Percentiles rank a stretch among this genome's conserved stretches.
Evolutionary conservation across 345 rosid genomes (phyloP).

Genomic region (Eucalyptus caleyi): DNA sequence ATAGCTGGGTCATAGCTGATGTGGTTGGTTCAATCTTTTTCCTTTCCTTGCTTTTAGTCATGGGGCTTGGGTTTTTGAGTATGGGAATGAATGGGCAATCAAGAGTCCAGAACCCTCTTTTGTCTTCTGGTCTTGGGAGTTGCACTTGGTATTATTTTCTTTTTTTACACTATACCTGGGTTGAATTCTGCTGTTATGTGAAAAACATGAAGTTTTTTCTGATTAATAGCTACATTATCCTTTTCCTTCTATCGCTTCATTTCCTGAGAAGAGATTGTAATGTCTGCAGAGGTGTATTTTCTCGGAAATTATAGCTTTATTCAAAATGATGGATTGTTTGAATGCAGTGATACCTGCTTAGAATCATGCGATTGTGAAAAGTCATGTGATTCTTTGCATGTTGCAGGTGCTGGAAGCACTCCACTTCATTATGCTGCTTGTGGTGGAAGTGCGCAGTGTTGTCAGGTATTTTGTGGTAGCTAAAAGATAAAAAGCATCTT

Average conservation of each 20-base stretch:
- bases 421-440: conserved; percentile 97
- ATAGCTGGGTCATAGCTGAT: neutral
- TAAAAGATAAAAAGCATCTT: neutral
- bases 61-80: neutral
- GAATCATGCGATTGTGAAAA: neutral
- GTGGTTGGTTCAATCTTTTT: neutral
- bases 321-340: neutral
- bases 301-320: neutral
- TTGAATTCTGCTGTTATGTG: neutral
- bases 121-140: neutral
- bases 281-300: neutral
- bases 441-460: conserved; percentile 89
- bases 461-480: conserved; percentile 47
- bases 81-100: neutral
- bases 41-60: neutral
- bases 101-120: neutral
- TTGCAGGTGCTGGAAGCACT: conserved; percentile 90
- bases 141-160: neutral
- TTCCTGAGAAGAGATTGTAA: neutral
- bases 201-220: neutral
- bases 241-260: neutral
- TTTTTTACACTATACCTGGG: neutral
- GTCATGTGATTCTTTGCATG: neutral
- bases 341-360: neutral
- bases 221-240: neutral